Conservation (phyloP, 805 yeast genomes). For the Zygosaccharomyces rouxii region DNA sequence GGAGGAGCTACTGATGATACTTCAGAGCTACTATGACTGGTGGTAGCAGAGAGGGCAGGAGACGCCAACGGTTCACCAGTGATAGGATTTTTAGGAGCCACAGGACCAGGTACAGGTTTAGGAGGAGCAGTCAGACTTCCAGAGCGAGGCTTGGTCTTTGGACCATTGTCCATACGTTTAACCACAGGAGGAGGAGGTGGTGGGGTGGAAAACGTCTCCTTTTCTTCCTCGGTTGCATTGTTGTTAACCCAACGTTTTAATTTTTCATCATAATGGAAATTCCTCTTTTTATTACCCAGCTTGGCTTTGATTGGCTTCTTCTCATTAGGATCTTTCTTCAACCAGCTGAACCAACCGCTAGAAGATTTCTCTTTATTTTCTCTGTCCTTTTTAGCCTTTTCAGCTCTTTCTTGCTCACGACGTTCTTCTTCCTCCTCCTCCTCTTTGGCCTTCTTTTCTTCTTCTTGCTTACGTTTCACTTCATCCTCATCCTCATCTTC, state of each 20-base stretch:
- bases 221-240: constrained; percentile 62
- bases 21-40: not conserved
- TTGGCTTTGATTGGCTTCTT: constrained; percentile 81
- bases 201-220: constrained; percentile 52
- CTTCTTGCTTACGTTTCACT: constrained; percentile 18
- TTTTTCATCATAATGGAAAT: constrained; percentile 76
- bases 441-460: constrained; percentile 23
- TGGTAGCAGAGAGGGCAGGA: not conserved
- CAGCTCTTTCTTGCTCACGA: constrained; percentile 22
- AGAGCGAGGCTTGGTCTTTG: constrained; percentile 38
- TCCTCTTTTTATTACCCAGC: constrained; percentile 65
- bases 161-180: constrained; percentile 34
- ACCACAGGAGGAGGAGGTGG: constrained; percentile 56
- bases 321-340: constrained; percentile 54
- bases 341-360: constrained; percentile 57
- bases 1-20: constrained; percentile 19
- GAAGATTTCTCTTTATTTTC: constrained; percentile 11
- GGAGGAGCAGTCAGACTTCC: constrained; percentile 15
- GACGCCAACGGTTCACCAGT: constrained; percentile 32
- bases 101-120: constrained; percentile 28
- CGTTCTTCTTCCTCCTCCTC: constrained; percentile 25
- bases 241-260: constrained; percentile 83
- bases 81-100: constrained; percentile 33
- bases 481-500: constrained; percentile 37
- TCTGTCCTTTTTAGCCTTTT: constrained; percentile 19